These are phyloP conservation scores for Microthlaspi erraticum DNA, from an alignment of 345 rosid genomes.

Conservation along the genomic window DNA sequence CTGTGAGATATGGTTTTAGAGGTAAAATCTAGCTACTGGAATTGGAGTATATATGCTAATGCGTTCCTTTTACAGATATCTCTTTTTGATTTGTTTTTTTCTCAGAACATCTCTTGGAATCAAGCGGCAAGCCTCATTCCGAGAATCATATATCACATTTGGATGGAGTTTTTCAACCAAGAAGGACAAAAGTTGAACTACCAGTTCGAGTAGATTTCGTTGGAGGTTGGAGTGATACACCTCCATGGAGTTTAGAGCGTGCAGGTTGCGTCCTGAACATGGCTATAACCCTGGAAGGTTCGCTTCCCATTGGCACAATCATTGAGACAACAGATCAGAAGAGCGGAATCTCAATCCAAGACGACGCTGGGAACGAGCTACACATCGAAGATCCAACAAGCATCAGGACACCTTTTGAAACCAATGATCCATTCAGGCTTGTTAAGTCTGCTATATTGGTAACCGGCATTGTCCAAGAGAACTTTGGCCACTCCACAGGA, in stretches of 20 bases:
- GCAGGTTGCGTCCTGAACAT: constrained; percentile 92
- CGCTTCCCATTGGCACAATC: constrained; percentile 86
- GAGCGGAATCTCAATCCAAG: constrained; percentile 64
- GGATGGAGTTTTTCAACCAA: constrained; percentile 48
- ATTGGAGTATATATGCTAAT: not conserved
- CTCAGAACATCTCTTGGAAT: constrained; percentile 70
- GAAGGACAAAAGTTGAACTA: constrained; percentile 71
- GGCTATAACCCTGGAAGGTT: constrained; percentile 82
- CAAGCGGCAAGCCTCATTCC: constrained; percentile 39
- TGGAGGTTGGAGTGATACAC: constrained; percentile 99
- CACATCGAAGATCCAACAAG: constrained; percentile 56
- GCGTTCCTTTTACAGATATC: constrained; percentile 3
- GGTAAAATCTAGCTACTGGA: constrained; percentile 48
- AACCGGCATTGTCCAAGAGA: constrained; percentile 64
- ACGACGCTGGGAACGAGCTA: constrained; percentile 71
- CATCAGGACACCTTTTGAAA: constrained; percentile 69
- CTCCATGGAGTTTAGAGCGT: constrained; percentile 98
- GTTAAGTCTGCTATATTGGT: constrained; percentile 91
- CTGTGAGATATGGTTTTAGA: constrained; percentile 89
- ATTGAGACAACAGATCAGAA: constrained; percentile 63
- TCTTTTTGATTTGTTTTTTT: constrained; percentile 32
- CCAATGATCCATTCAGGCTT: constrained; percentile 74
- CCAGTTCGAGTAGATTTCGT: constrained; percentile 96
- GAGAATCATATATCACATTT: constrained; percentile 37
- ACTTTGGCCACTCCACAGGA: constrained; percentile 53